Evolutionary conservation across 495 filamentous ascomycete species (phyloP).

Genomic region (Tuber brumale): DNA sequence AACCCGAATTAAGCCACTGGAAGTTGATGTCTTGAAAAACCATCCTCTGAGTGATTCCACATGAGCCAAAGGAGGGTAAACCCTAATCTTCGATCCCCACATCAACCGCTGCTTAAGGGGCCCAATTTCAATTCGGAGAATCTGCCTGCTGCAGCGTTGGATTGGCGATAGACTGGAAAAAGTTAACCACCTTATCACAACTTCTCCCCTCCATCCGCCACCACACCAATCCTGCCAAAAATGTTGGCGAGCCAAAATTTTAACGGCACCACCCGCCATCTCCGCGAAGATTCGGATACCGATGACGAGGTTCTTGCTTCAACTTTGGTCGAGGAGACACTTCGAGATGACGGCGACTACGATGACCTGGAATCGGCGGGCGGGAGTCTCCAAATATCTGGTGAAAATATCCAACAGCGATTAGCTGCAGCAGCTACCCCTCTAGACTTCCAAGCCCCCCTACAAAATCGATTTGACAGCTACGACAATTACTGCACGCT

Average conservation of each 20-base stretch:
- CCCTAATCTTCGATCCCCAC: conserved; percentile 33
- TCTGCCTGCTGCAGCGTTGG: background rate
- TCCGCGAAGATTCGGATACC: conserved; percentile 36
- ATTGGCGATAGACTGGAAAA: conserved; percentile 22
- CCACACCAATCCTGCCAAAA: conserved; percentile 12
- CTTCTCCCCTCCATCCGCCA: conserved; percentile 13
- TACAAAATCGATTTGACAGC: conserved; percentile 93
- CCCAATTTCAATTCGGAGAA: conserved; percentile 17
- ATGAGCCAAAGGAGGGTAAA: conserved; percentile 20
- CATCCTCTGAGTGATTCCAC: background rate
- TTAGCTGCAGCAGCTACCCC: conserved; percentile 85
- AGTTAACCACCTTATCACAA: conserved; percentile 21
- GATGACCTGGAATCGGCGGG: conserved; percentile 44
- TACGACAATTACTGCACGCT: conserved; percentile 99
- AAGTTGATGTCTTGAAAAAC: background rate
- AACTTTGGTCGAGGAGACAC: conserved; percentile 43
- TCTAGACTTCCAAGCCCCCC: conserved; percentile 84
- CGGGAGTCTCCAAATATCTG: conserved; percentile 31
- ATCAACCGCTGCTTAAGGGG: conserved; percentile 21
- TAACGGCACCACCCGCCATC: conserved; percentile 28
- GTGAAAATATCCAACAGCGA: conserved; percentile 82
- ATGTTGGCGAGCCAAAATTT: conserved; percentile 30
- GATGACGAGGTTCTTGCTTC: conserved; percentile 40
- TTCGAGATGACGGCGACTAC: conserved; percentile 39
- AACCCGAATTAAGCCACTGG: background rate